Conservation (phyloP, 192 early-diverging fungal species). For the Chytriomyces confervae region DNA sequence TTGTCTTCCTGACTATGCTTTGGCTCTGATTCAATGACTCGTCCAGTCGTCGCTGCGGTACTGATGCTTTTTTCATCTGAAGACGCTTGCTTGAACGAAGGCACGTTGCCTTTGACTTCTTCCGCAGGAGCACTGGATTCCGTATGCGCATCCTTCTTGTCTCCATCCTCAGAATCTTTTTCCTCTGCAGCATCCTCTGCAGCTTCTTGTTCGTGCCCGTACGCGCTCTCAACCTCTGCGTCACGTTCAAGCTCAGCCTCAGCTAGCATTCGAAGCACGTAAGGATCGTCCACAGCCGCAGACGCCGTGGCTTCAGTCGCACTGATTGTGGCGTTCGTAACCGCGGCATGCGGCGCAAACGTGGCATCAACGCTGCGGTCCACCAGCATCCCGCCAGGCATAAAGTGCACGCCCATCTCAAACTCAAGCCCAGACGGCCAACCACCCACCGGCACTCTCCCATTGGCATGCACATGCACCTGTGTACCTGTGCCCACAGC, state of each 20-base stretch:
- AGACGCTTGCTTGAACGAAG: not conserved
- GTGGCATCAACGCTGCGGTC: not conserved
- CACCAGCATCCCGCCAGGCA: not conserved
- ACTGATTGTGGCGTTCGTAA: not conserved
- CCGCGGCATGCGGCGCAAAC: not conserved
- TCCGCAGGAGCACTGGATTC: not conserved
- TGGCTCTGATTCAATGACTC: not conserved
- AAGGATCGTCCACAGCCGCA: not conserved
- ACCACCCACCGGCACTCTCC: not conserved
- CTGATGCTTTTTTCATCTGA: not conserved
- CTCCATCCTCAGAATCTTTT: not conserved
- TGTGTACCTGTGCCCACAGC: no score
- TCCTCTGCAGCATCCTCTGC: not conserved
- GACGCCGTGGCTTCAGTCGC: not conserved
- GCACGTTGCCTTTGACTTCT: not conserved
- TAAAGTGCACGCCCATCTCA: not conserved
- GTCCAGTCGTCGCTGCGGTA: not conserved
- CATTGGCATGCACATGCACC: not conserved
- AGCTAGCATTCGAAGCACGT: no score
- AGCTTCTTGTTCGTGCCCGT: not conserved
- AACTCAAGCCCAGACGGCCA: conserved; percentile 1
- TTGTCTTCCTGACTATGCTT: not conserved
- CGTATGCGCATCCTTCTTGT: not conserved
- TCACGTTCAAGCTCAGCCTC: not conserved
- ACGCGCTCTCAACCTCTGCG: not conserved